These are phyloP conservation scores for Bullera alba DNA, from an alignment of 768 basidiomycete species.

Conservation along the genomic window DNA sequence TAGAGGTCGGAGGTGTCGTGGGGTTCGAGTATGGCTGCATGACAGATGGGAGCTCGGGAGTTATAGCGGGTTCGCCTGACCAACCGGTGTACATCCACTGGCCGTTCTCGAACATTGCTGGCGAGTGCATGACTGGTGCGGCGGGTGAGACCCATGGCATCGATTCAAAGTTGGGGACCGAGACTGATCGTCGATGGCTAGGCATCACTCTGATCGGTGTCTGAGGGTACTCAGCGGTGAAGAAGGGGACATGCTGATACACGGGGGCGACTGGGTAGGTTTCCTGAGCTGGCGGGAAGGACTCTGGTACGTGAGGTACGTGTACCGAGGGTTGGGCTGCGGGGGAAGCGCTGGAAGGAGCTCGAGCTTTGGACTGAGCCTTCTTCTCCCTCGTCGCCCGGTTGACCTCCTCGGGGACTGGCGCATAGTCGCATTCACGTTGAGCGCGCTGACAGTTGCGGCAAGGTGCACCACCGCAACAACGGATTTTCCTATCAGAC, in stretches of 20 bases:
- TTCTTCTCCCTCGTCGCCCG: constrained; percentile 38
- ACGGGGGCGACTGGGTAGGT: background rate
- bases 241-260: constrained; percentile 20
- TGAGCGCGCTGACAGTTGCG: constrained; percentile 35
- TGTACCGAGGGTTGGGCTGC: constrained; percentile 5
- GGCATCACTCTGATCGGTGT: constrained; percentile 1
- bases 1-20: constrained; percentile 11
- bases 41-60: constrained; percentile 30
- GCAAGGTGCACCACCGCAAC: constrained; percentile 36
- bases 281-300: background rate
- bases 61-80: constrained; percentile 4
- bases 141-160: constrained; percentile 23
- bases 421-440: constrained; percentile 34
- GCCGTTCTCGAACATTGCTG: constrained; percentile 32
- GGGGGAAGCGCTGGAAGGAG: background rate
- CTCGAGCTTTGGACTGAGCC: constrained; percentile 31
- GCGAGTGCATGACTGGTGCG: constrained; percentile 27
- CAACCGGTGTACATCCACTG: constrained; percentile 35
- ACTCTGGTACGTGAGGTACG: background rate
- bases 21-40: constrained; percentile 13
- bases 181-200: constrained; percentile 28
- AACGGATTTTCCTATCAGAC: constrained; percentile 32
- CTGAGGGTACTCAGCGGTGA: background rate
- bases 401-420: constrained; percentile 43
- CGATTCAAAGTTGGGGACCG: constrained; percentile 19